Evolutionary conservation across 495 filamentous ascomycete species (phyloP), one percentile per base, ranked within the genome.

Genomic region (Talaromyces ruber): DNA sequence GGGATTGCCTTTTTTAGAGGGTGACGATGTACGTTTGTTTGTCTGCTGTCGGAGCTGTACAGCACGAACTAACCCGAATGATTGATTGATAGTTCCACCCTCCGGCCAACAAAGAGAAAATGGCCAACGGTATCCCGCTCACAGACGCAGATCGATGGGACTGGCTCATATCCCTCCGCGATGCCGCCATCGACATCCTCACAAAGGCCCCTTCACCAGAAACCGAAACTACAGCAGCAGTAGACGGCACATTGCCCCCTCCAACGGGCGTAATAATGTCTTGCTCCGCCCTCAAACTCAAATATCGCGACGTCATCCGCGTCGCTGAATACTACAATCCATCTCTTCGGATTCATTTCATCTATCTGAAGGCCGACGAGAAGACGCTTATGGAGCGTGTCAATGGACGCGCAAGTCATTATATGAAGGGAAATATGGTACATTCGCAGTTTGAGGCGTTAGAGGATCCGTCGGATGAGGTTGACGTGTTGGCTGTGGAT

Each of bases 361-460:
- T 98, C 64, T 99, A 95, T 75, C 85, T 99, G 25, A 83, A 86
- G 61, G 90, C 92, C 12, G 76, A 81, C 29, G 88, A 95, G 71
- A 81, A 85, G 55, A 76, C 87, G 22, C 83, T 97, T 30, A 76
- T 95, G 51, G 76, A 84, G 65, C 84, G 95, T 1, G 93, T 98
- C 18, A 74, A 76, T 21, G 78, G 79, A 25, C 84, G 93, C 64
- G 71, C 92, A 75, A 83, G 85, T 55, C 95, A 99, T 70, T 99
- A 94, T 74, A 98, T 99, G 94, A 95, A 96, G 72, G 89, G 90
- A 63, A 84, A 86, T 59, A 99, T 99, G 95, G 92, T 99, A n/a
- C 87, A 88, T 60, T 93, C 89, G 70, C 95, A 99, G 70, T 86
- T 97, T 66, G 82, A 86, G 62, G 86, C 84, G 56, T 81, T 99